Evolutionary conservation across 2,329 filamentous ascomycete genomes (phyloP), one percentile per base, ranked within the genome.

Genomic region (Zopfia rhizophila): DNA sequence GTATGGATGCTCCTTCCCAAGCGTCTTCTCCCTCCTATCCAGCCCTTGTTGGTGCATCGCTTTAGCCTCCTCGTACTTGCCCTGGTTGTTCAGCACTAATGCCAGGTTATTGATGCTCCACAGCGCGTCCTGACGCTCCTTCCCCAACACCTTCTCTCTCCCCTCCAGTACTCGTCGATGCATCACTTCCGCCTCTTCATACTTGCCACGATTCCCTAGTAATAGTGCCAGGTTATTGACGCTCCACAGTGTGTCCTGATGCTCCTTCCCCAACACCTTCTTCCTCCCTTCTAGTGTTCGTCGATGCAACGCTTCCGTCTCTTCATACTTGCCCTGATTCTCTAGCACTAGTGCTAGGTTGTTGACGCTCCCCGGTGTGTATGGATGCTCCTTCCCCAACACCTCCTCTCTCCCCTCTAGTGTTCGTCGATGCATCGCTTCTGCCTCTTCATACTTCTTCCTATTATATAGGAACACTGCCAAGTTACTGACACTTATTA

Each of bases 221-320:
- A 33, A 7, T 7, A 24, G 11, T 29, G 36, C 44, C 5, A 41
- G 14, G n/a, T 23, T 14, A 16, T 8, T 27, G 10, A 35, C n/a
- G n/a, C 43, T 48, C 10, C 12, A n/a, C 7, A 35, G 31, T 23
- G 45, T 43, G 17, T 38, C 29, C 18, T 42, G 35, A 35, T 40
- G 30, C 13, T 48, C 48, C 13, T 17, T 17, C 17, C 44, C 44
- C 11, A 51, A 31, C 25, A 38, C 14, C 24, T 41, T 44, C 22
- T 27, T 43, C 11, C 41, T 14, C 7, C 21, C 24, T 32, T 46
- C 19, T 42, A 51, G 16, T 23, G 25, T 36, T 23, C 28, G 22
- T 6, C 19, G 3, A 7, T 36, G 11, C 16, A 48, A 10, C 6
- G 18, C 7, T 16, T 19, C 14, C 11, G n/a, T n/a, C n/a, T n/a